Conservation (phyloP, 805 yeast genomes). For the Saccharomycopsis malanga region DNA sequence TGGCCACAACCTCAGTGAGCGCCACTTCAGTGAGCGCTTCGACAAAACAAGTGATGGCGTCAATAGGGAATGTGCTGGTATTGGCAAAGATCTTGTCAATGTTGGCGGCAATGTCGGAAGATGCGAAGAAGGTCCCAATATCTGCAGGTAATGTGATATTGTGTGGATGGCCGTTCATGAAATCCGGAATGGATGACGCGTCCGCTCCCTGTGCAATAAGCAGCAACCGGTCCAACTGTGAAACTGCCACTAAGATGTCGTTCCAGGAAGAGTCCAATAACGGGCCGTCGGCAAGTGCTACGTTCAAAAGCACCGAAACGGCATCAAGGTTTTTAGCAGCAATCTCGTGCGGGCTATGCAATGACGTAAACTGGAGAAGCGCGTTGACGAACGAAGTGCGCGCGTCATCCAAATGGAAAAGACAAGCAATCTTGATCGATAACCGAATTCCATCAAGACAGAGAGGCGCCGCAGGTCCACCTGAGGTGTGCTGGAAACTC, state of each 20-base stretch:
- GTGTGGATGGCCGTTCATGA: constrained; percentile 45
- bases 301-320: constrained; percentile 60
- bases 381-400: constrained; percentile 87
- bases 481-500: constrained; percentile 85
- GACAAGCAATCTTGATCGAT: constrained; percentile 75
- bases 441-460: constrained; percentile 83
- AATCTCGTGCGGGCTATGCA: constrained; percentile 74
- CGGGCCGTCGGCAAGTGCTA: constrained; percentile 78
- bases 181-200: constrained; percentile 79
- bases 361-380: constrained; percentile 75
- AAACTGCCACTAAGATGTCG: constrained; percentile 70
- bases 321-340: constrained; percentile 77
- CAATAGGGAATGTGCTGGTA: constrained; percentile 71
- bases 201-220: constrained; percentile 82
- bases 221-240: constrained; percentile 88
- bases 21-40: constrained; percentile 82
- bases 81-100: constrained; percentile 85
- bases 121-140: constrained; percentile 49
- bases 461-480: constrained; percentile 54
- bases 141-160: constrained; percentile 59
- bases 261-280: constrained; percentile 72
- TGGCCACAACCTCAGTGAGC: constrained; percentile 82
- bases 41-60: constrained; percentile 81
- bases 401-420: constrained; percentile 78
- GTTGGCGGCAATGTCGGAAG: constrained; percentile 67